Base-by-base conservation (phyloP, 108 stramenopile species). In the Thalassiosira profunda region DNA sequence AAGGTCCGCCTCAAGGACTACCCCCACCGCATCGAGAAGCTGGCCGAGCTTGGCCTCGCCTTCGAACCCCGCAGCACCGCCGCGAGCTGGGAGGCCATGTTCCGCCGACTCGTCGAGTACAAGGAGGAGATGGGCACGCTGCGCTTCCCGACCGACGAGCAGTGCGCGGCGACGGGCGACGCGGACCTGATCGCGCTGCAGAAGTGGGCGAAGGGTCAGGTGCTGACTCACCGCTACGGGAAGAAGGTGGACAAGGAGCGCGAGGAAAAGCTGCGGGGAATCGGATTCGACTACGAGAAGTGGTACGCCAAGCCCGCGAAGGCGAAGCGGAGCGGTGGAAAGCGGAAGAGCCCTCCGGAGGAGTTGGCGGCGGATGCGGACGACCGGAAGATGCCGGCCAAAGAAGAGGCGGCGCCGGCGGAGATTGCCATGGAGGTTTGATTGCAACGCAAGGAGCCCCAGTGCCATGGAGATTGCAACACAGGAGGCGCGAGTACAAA, bases 101-200 rank as follows among this genome's bases (percentile, higher is more conserved):
- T 83, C 53, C 58, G 73, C 23, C 69, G 80, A 41, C 62, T 90
- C 15, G 47, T 77, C 5, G 42, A 70, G 26, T 90, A 85, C 76
- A 80, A 86, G 57, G 60, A 77, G 47, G 58, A 75, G 23, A 66
- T 81, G 30, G 88, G 88, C 1, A 69, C 70, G 7, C 31, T 63
- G 15, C 51, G 71, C 2, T 72, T 79, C 45, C 78, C 72, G 56
- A 69, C 84, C 29, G 84, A 86, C 34, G 75, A 76, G 5, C 75
- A 67, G 47, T 76, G 75, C 34, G 59, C 51, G 9, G 67, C 60
- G 6, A 63, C 75, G 4, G 42, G 53, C 5, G 34, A 76, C 35
- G 60, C 46, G 42, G 75, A 68, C n/a, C 38, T 76, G 0, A 56
- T 67, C 11, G 43, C 59, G 18, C 24, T 76, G 36, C 75, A 76